A percentile compares a stretch with the other conserved stretches of the same genome.
Evolutionary conservation across 495 filamentous ascomycete species (phyloP).

Genomic region (Trichodelitschia bisporula): DNA sequence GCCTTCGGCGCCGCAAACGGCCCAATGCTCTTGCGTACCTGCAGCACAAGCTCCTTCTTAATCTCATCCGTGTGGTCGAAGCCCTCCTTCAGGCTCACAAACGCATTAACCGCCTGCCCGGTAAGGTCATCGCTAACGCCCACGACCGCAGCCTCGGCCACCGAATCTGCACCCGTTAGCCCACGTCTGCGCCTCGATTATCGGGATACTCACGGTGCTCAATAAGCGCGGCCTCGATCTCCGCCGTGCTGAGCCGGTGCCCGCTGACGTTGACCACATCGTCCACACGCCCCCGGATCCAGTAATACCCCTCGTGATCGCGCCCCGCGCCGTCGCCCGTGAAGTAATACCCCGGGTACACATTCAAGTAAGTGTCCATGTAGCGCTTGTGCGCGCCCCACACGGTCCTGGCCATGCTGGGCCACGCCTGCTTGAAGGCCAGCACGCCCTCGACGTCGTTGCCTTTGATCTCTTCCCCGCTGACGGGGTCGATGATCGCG

Average conservation of each 20-base stretch:
- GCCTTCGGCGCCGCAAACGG: constrained; percentile 94
- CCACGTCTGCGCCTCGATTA: not conserved
- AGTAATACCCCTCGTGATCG: constrained; percentile 98
- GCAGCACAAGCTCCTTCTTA: constrained; percentile 76
- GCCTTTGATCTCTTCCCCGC: constrained; percentile 76
- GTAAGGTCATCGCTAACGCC: constrained; percentile 83
- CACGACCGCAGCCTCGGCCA: constrained; percentile 90
- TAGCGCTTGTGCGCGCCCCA: constrained; percentile 97
- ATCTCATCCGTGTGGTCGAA: constrained; percentile 56
- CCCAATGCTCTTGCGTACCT: constrained; percentile 90
- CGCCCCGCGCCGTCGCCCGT: constrained; percentile 93
- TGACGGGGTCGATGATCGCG: constrained; percentile 91
- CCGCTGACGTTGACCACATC: constrained; percentile 97
- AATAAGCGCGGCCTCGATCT: constrained; percentile 90
- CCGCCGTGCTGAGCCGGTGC: constrained; percentile 86
- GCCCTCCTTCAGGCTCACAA: constrained; percentile 78
- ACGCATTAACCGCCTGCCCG: constrained; percentile 92
- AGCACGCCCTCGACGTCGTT: constrained; percentile 97
- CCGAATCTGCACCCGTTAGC: constrained; percentile 22
- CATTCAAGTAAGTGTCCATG: constrained; percentile 95
- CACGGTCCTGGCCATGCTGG: constrained; percentile 94
- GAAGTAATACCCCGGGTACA: constrained; percentile 99
- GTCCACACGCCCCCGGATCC: constrained; percentile 96
- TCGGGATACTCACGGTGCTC: constrained; percentile 42
- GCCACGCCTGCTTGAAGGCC: constrained; percentile 96